A percentile compares a stretch with the other conserved stretches of the same genome.
phyloP scores from a whole-genome alignment of 768 basidiomycete species.

The Pisolithus tinctorius region DNA sequence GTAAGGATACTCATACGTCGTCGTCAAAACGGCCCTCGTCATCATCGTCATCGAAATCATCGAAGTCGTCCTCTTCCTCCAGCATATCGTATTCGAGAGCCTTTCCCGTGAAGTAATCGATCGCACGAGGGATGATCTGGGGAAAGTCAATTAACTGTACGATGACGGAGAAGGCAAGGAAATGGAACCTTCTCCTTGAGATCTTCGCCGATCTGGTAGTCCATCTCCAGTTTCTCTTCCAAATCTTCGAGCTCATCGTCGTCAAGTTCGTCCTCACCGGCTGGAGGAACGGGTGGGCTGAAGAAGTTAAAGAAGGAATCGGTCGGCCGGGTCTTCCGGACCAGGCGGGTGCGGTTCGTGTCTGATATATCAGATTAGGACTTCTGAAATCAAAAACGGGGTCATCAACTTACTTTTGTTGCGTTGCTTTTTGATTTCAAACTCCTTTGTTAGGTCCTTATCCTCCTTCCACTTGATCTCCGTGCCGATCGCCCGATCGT shows the following conservation, averaged over 20 bases:
- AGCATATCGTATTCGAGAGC: conserved; percentile 74
- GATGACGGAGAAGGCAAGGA: background rate
- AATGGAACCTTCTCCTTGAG: conserved; percentile 85
- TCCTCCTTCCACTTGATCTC: conserved; percentile 97
- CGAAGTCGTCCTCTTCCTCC: conserved; percentile 54
- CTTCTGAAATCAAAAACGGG: background rate
- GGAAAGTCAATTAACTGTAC: background rate
- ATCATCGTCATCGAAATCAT: conserved; percentile 47
- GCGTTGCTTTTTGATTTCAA: conserved; percentile 98
- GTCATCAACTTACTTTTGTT: conserved; percentile 75
- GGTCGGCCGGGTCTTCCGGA: conserved; percentile 81
- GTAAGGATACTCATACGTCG: conserved; percentile 36
- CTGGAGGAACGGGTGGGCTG: conserved; percentile 68
- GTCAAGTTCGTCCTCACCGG: conserved; percentile 67
- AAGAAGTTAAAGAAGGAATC: conserved; percentile 99
- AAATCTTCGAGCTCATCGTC: conserved; percentile 85
- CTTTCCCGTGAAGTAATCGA: conserved; percentile 98
- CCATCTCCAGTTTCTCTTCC: conserved; percentile 89
- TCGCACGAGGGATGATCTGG: conserved; percentile 88
- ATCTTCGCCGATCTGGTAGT: conserved; percentile 98
- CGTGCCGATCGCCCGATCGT: conserved; percentile 88
- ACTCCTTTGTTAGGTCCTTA: conserved; percentile 94
- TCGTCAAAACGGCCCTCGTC: conserved; percentile 53
- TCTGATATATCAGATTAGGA: conserved; percentile 34
- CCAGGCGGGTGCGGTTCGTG: conserved; percentile 77